phyloP scores from a whole-genome alignment of 75 land plant genomes.

The Selaginella tamariscina region DNA sequence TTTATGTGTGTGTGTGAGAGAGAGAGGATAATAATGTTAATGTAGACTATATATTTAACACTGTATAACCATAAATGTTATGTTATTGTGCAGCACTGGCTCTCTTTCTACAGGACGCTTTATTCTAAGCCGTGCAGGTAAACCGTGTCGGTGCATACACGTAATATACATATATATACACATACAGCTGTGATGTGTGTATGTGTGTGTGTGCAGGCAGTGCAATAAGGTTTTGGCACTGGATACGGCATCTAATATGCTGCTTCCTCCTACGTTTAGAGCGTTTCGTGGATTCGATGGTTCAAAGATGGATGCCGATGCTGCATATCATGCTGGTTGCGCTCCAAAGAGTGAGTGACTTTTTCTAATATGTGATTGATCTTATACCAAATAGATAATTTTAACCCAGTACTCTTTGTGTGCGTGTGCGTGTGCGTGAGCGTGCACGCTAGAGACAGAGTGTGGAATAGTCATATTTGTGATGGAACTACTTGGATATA shows the following conservation, averaged over 20 bases:
- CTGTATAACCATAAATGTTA: not conserved
- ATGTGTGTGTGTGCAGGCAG: slow-evolving; percentile 39
- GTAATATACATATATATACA: not conserved
- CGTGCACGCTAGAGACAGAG: too few relatives aligned
- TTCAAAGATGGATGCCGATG: too few relatives aligned
- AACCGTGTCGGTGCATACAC: slow-evolving; percentile 8
- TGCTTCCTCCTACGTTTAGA: slow-evolving; percentile 63
- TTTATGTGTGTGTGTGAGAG: not conserved
- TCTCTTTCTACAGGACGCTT: slow-evolving; percentile 57
- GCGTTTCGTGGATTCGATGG: too few relatives aligned
- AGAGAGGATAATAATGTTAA: too few relatives aligned
- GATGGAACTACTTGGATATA: too few relatives aligned
- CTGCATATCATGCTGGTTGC: not conserved
- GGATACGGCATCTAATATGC: slow-evolving; percentile 44
- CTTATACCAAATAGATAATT: too few relatives aligned
- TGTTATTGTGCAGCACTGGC: slow-evolving; percentile 52
- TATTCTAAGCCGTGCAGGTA: slow-evolving; percentile 73
- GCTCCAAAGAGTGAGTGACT: too few relatives aligned
- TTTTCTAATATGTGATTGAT: too few relatives aligned
- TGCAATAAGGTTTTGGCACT: slow-evolving; percentile 49
- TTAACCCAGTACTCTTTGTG: too few relatives aligned
- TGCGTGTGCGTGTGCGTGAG: too few relatives aligned
- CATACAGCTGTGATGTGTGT: not conserved
- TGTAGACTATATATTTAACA: not conserved
- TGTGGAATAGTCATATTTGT: too few relatives aligned